Evolutionary conservation across 1,284 basidiomycete genomes (phyloP), one percentile per base, ranked within the genome.

Genomic region (Apiotrichum akiyoshidainum): DNA sequence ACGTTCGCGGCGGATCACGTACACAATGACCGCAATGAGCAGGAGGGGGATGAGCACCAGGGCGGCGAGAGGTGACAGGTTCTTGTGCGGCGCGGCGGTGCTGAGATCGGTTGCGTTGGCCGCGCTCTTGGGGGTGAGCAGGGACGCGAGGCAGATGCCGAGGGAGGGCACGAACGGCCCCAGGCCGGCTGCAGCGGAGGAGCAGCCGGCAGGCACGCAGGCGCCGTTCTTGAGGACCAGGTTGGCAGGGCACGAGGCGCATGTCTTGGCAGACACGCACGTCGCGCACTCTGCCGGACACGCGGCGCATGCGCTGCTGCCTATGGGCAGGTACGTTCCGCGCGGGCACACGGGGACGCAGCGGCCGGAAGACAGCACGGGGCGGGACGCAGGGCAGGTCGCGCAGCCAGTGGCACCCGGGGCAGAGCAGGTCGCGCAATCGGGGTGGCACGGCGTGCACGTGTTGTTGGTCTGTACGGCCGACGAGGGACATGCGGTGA

Each of bases 401-500:
- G 66, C 52, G 58, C 79, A 80, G 7, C 53, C 34, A 0, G 61
- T 49, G 0, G 61, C 42, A 1, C 58, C 57, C 31, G 61, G 59
- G 6, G 64, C 51, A 12, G 71, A 68, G 59, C 80, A 80, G 2
- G 75, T 75, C 3, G 66, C 59, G 56, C 79, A 80, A 64, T 78
- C 76, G 0, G 73, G 66, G 19, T 77, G 75, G 58, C 79, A 80
- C 0, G 72, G 42, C 9, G 66, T 31, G 61, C 80, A 81, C 6
- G 69, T 69, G 1, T 62, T 63, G 56, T 73, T 71, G 13, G 61
- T 46, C 9, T 63, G 46, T 55, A 73, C 65, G 12, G 71, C 73
- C 8, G 64, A 62, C 16, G 63, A 14, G 0, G 78, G 78, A 55
- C 80, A 81, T 6, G 63, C 51, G 5, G 66, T n/a, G 10, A 69